Evolutionary conservation across 306 rosid species (phyloP), one percentile per base, ranked within the genome.

Genomic region (Cicer cuneatum): DNA sequence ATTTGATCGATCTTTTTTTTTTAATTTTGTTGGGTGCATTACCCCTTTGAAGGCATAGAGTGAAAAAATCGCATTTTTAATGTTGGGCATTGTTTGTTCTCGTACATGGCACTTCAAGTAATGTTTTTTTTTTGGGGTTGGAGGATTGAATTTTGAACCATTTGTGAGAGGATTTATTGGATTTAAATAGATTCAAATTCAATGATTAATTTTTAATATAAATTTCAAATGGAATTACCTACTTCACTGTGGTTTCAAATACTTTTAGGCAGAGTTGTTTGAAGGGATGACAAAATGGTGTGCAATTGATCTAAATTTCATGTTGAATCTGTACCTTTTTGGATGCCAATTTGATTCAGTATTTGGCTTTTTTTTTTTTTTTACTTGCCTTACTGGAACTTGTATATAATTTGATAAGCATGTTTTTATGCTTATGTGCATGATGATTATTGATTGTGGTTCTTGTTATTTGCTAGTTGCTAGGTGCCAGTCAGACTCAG

Each of bases 401-500:
- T 52, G 60, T 48, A 21, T 18, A 14, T 69, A 40, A 24, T 16
- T 62, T 21, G 72, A 8, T 46, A 15, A 7, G 6, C 6, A 5
- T 77, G 39, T 41, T 67, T 73, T 46, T 57, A 2, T 74, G 54
- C 10, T 49, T 56, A 29, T 64, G 8, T 58, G 59, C 71, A 64
- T 48, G 74, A 2, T 9, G 21, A 7, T 75, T 59, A 65, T 63
- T 40, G 15, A 47, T 69, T 42, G 37, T 63, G 39, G 40, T 59
- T 72, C n/a, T 76, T 49, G 69, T 38, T 75, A 45, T 61, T 78
- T 69, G 78, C 46, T 74, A 94, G 99, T 83, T 66, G 96, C 93
- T 76, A 90, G 86, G 84, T 85, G 90, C 64, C 89, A 91, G 63
- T 82, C 86, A 60, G 91, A 83, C 37, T 79, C 90, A 0, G 95